Base-by-base conservation (phyloP, 768 basidiomycete genomes). In the Tylopilus cervinicoccineus region DNA sequence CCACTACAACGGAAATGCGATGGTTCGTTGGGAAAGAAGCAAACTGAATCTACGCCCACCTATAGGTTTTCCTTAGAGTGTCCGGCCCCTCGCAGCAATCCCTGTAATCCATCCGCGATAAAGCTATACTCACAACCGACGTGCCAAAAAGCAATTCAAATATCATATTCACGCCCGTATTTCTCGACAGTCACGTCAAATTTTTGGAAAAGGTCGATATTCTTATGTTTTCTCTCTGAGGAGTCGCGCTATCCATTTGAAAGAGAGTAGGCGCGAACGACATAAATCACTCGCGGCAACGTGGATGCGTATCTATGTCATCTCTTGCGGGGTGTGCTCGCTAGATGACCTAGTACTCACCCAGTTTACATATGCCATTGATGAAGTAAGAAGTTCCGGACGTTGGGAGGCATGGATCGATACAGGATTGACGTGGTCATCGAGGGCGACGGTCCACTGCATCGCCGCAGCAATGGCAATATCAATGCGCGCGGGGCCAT, bases 401-500 rank as follows among this genome's bases (percentile, higher is more conserved):
- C 34, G 34, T 16, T 36, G 62, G 31, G 42, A 63, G 14, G 66
- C 65, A 16, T 58, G 36, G 5, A 39, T 34, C 8, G 48, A 28
- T n/a, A 43, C 24, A 0, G 52, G 42, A 38, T 61, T 63, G 20
- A 62, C 37, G 10, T 20, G 43, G 19, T 61, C 51, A 13, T 62
- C 54, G 6, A 65, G 54, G 17, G 58, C 45, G 13, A 60, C 48
- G 11, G 52, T 45, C 52, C 56, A 55, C 34, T 60, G 51, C 12
- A 60, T 38, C 22, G 32, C 17, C 2, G 29, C 13, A 2, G 61
- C 65, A 17, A 63, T 53, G 24, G 59, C 52, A 12, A 63, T 45
- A 6, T 60, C 62, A 6, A 69, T 52, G 11, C 66, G 63, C 29
- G 60, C 50, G 14, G 43, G 13, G 27, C 27, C 40, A 23, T 42